phyloP scores from a whole-genome alignment of 768 basidiomycete species.

The Phaeotremella skinneri region DNA sequence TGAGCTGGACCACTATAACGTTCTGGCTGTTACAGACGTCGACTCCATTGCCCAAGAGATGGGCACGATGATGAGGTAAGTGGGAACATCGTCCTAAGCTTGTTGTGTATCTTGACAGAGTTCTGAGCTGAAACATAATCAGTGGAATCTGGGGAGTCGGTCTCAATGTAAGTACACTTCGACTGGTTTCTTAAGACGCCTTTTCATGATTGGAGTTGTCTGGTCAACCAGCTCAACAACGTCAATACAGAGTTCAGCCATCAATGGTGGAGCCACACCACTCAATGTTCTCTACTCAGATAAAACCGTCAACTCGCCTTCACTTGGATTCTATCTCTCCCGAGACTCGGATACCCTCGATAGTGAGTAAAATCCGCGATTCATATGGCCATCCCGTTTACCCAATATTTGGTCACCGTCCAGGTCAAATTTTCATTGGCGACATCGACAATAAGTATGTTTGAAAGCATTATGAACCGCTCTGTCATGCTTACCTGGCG shows the following conservation, averaged over 20 bases:
- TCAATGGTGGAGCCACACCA: background rate
- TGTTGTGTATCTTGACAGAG: background rate
- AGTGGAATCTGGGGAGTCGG: constrained; percentile 2
- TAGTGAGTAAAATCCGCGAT: background rate
- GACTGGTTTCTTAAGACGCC: background rate
- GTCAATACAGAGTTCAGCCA: background rate
- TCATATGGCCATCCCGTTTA: background rate
- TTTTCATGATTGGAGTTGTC: background rate
- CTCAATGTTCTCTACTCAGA: background rate
- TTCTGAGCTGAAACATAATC: background rate
- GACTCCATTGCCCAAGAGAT: background rate
- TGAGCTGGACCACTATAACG: background rate
- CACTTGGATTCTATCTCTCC: background rate
- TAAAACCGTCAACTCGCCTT: background rate
- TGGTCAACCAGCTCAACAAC: background rate
- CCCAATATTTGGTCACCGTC: background rate
- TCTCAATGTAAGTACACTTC: background rate
- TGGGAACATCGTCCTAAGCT: background rate
- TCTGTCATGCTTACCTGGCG: too few relatives aligned
- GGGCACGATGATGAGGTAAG: background rate
- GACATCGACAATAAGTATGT: too few relatives aligned
- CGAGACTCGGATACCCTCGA: background rate
- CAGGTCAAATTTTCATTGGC: background rate
- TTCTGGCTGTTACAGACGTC: background rate
- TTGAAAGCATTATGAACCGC: too few relatives aligned